These are phyloP conservation scores for Radiomyces spectabilis DNA, from an alignment of 192 early-diverging fungal species.

Conservation along the genomic window DNA sequence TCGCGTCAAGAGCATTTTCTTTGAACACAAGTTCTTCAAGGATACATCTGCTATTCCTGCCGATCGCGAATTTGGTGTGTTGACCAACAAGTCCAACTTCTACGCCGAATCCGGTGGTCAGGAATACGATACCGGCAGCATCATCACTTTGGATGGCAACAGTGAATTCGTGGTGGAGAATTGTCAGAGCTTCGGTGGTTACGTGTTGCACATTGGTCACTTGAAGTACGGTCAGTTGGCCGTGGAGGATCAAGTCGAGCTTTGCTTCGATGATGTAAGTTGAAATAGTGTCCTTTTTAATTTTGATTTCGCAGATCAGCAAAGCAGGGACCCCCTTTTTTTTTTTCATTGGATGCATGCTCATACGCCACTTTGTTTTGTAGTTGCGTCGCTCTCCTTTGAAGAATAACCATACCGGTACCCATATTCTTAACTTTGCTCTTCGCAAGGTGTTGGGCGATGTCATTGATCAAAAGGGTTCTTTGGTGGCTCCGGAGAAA, in stretches of 20 bases:
- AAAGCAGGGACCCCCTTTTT: no score
- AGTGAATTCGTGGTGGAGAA: conserved; percentile 89
- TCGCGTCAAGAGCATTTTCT: conserved; percentile 74
- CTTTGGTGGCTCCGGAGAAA: conserved; percentile 92
- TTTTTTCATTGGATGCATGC: no score
- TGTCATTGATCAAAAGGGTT: conserved; percentile 88
- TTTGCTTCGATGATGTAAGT: conserved; percentile 75
- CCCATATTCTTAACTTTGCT: conserved; percentile 94
- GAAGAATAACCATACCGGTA: conserved; percentile 94
- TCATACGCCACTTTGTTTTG: no score
- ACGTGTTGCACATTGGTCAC: conserved; percentile 92
- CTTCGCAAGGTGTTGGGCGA: conserved; percentile 79
- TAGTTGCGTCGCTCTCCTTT: conserved; percentile 79
- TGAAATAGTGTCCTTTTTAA: not conserved
- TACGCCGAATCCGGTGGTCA: conserved; percentile 98
- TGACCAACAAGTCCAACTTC: conserved; percentile 94
- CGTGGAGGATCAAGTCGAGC: conserved; percentile 63
- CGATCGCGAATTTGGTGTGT: conserved; percentile 67
- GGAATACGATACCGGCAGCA: conserved; percentile 83
- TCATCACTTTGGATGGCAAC: conserved; percentile 76
- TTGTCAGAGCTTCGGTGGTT: conserved; percentile 90
- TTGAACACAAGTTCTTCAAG: conserved; percentile 37
- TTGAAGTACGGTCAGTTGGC: conserved; percentile 80
- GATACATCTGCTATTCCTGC: conserved; percentile 46
- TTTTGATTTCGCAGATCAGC: no score